Percentiles rank a stretch among this genome's conserved stretches.
These are phyloP conservation scores for Termitomyces sp. DNA, from an alignment of 768 basidiomycete species.

Conservation along the genomic window DNA sequence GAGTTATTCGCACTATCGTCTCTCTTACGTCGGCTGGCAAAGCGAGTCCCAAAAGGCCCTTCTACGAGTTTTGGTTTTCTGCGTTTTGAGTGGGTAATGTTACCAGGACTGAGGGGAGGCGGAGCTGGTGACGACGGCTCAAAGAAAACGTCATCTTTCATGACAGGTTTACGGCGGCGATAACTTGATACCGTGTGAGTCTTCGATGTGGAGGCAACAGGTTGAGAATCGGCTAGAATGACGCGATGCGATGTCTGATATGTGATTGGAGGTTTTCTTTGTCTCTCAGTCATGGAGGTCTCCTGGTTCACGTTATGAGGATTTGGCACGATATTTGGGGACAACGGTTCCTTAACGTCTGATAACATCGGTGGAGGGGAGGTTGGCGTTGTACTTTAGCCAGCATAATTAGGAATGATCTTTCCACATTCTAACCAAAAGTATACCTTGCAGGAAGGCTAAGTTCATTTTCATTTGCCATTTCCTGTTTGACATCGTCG, in stretches of 20 bases:
- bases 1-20: slow-evolving; percentile 4
- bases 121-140: slow-evolving; percentile 1
- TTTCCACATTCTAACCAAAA: neutral
- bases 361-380: neutral
- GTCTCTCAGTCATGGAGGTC: neutral
- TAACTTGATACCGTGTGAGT: neutral
- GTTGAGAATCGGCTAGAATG: slow-evolving; percentile 1
- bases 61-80: slow-evolving; percentile 17
- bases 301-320: neutral
- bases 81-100: slow-evolving; percentile 1
- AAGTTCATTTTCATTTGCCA: neutral
- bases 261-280: neutral
- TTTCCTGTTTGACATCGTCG: neutral
- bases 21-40: slow-evolving; percentile 12
- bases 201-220: slow-evolving; percentile 14
- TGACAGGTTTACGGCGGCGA: slow-evolving; percentile 1
- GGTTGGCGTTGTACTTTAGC: neutral
- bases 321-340: neutral
- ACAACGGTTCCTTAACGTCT: neutral
- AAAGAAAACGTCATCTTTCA: slow-evolving; percentile 14
- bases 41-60: slow-evolving; percentile 25
- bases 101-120: neutral
- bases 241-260: neutral
- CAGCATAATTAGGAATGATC: neutral
- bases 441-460: neutral